A percentile compares a stretch with the other conserved stretches of the same genome.
Conservation (phyloP, 1,284 basidiomycete genomes). For the Agroathelia rolfsii region DNA sequence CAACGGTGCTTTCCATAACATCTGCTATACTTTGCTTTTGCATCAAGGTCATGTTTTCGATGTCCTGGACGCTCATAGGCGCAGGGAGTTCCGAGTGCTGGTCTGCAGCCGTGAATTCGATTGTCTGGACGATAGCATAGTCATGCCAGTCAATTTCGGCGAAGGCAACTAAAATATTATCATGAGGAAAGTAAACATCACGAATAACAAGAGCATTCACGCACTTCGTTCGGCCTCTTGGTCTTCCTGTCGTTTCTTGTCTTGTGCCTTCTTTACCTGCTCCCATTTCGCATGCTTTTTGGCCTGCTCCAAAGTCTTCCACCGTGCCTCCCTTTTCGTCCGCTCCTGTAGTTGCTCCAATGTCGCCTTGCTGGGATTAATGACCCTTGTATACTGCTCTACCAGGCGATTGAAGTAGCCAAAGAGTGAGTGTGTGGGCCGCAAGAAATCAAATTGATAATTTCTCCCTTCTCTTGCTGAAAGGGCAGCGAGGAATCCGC, state of each 20-base stretch:
- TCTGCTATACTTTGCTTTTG: conserved; percentile 98
- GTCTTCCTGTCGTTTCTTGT: conserved; percentile 82
- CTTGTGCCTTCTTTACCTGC: conserved; percentile 70
- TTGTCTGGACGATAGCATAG: conserved; percentile 97
- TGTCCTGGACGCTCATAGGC: conserved; percentile 89
- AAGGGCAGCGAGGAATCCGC: conserved; percentile 77
- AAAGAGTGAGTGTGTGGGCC: conserved; percentile 92
- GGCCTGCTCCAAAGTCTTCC: conserved; percentile 73
- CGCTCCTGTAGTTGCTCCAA: conserved; percentile 63
- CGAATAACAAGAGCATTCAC: conserved; percentile 22
- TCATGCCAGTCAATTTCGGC: conserved; percentile 99
- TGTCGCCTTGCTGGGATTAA: conserved; percentile 73
- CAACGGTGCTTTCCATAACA: conserved; percentile 90
- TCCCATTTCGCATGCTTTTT: conserved; percentile 85
- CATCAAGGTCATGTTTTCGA: conserved; percentile 92
- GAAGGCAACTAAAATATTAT: conserved; percentile 58
- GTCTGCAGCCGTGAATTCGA: conserved; percentile 94
- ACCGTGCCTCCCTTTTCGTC: conserved; percentile 51
- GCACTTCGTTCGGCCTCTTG: conserved; percentile 78
- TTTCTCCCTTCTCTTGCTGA: conserved; percentile 88
- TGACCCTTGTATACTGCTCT: conserved; percentile 89
- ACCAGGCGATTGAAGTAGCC: conserved; percentile 96
- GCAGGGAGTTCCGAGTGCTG: conserved; percentile 86
- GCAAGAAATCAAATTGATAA: conserved; percentile 96
- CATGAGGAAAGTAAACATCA: conserved; percentile 8